Percentiles rank a stretch among this genome's conserved stretches.
phyloP scores from a whole-genome alignment of 1,284 basidiomycete genomes.

The Puccinia polysora region DNA sequence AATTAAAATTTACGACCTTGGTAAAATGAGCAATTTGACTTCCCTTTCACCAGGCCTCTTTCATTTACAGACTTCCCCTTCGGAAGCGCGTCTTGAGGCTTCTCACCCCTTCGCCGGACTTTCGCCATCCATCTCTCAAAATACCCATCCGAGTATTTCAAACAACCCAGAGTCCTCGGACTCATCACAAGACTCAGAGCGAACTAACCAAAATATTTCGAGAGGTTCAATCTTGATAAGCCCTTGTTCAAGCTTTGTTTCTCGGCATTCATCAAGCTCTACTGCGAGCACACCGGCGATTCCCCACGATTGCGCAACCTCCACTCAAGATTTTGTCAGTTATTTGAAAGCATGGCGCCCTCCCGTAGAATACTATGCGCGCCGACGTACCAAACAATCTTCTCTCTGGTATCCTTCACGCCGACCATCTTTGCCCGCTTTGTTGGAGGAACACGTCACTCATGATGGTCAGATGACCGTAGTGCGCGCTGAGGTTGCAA shows the following conservation, averaged over 20 bases:
- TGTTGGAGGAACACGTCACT: constrained; percentile 12
- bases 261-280: background rate
- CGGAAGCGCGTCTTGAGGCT: background rate
- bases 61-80: background rate
- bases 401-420: constrained; percentile 28
- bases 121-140: background rate
- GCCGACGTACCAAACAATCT: constrained; percentile 13
- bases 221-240: no score
- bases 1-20: background rate
- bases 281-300: background rate
- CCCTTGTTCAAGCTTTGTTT: background rate
- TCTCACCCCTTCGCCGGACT: background rate
- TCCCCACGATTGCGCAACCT: background rate
- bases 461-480: constrained; percentile 15
- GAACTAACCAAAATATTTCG: no score
- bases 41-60: background rate
- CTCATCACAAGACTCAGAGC: no score
- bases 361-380: constrained; percentile 35
- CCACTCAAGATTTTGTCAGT: constrained; percentile 5
- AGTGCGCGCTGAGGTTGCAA: constrained; percentile 12
- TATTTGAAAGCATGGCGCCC: constrained; percentile 36
- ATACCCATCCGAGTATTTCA: no score
- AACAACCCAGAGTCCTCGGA: no score
- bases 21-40: background rate
- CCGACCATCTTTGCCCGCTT: constrained; percentile 11